Conservation (phyloP, 768 basidiomycete genomes). For the Hericium erinaceus region DNA sequence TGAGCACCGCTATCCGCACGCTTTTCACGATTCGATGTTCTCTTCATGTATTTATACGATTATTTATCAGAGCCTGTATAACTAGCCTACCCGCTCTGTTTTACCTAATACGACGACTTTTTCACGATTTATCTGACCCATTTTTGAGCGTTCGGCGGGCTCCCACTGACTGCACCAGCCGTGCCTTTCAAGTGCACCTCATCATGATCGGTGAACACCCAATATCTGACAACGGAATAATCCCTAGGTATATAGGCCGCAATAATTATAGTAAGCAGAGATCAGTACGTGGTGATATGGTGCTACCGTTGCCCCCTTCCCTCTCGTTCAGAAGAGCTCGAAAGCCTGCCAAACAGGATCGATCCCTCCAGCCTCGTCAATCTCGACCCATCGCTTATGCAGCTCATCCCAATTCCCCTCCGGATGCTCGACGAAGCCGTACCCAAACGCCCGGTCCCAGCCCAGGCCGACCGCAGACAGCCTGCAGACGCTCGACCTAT, state of each 20-base stretch:
- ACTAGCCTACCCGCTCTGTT: no score
- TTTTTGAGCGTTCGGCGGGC: no score
- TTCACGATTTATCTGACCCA: no score
- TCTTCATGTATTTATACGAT: no score
- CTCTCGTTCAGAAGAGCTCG: slow-evolving; percentile 30
- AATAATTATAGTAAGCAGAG: not conserved
- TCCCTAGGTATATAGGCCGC: not conserved
- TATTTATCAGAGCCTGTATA: no score
- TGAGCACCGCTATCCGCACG: no score
- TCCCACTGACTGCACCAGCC: no score
- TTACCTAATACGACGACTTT: no score
- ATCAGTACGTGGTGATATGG: not conserved
- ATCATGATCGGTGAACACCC: no score
- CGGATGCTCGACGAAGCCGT: slow-evolving; percentile 24
- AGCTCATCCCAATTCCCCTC: slow-evolving; percentile 38
- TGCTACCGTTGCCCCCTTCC: not conserved
- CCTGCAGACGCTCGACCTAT: slow-evolving; percentile 53
- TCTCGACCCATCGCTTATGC: slow-evolving; percentile 50
- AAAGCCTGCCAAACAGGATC: slow-evolving; percentile 53
- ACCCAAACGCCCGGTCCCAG: slow-evolving; percentile 56
- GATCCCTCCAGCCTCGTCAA: slow-evolving; percentile 50
- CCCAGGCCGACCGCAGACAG: slow-evolving; percentile 52
- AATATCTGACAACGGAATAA: no score
- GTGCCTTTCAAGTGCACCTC: no score
- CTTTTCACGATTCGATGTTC: no score